A percentile compares a stretch with the other conserved stretches of the same genome.
Evolutionary conservation across 2,329 filamentous ascomycete genomes (phyloP).

Genomic region (Sclerotinia nivalis): DNA sequence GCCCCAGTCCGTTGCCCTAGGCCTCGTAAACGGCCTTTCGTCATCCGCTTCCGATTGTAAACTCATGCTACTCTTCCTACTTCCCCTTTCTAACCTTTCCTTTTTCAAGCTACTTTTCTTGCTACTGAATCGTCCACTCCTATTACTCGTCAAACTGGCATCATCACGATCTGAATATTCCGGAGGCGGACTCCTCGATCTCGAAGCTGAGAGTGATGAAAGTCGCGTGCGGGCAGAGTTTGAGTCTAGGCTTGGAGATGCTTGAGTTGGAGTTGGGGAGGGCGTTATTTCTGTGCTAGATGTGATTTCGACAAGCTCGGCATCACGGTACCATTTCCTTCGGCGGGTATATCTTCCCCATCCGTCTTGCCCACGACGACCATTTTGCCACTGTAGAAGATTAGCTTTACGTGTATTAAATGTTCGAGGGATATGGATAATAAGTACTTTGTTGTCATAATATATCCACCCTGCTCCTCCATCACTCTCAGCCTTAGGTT

Average conservation of each 20-base stretch:
- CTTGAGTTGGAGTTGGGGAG: constrained; percentile 44
- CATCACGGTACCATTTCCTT: constrained; percentile 94
- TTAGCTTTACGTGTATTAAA: constrained; percentile 25
- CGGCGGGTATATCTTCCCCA: constrained; percentile 94
- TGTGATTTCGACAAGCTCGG: constrained; percentile 80
- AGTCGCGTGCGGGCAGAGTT: constrained; percentile 12
- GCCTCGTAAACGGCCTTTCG: constrained; percentile 51
- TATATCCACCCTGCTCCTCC: constrained; percentile 85
- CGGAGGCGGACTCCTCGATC: constrained; percentile 25
- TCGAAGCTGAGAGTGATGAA: constrained; percentile 18
- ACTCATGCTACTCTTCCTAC: constrained; percentile 30
- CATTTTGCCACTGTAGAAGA: constrained; percentile 75
- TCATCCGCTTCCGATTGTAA: constrained; percentile 43
- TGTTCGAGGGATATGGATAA: not conserved
- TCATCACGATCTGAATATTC: constrained; percentile 29
- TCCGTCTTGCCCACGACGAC: constrained; percentile 79
- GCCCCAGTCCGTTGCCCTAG: constrained; percentile 68
- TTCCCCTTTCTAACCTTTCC: constrained; percentile 29
- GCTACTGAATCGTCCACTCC: constrained; percentile 27
- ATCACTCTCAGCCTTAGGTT: constrained; percentile 43
- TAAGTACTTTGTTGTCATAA: constrained; percentile 87
- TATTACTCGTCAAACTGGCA: constrained; percentile 29
- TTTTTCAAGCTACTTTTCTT: constrained; percentile 30
- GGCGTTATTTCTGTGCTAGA: constrained; percentile 48
- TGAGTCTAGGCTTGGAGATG: constrained; percentile 18